These are phyloP conservation scores for Trichomonas vaginalis DNA, from an alignment of 208 protist genomes.

Conservation along the genomic window DNA sequence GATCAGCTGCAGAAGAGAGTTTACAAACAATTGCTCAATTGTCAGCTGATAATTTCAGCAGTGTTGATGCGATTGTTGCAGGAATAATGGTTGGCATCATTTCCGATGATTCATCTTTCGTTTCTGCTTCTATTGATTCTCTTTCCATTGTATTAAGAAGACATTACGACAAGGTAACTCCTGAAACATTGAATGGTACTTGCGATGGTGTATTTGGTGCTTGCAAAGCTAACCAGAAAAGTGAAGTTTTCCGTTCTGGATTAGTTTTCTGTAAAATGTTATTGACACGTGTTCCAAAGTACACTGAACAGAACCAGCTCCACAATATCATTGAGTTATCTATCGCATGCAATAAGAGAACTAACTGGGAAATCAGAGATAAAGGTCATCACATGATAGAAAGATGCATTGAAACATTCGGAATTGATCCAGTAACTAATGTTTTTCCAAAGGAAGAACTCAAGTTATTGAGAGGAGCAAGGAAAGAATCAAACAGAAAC, in stretches of 20 bases:
- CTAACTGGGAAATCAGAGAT: conserved; percentile 16
- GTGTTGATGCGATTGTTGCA: background rate
- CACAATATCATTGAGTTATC: background rate
- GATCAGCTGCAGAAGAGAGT: background rate
- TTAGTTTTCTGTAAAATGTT: background rate
- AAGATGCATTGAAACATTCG: background rate
- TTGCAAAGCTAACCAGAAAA: background rate
- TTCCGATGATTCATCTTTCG: background rate
- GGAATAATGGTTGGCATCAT: background rate
- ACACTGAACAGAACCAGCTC: background rate
- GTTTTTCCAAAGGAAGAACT: background rate
- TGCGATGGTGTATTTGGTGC: background rate
- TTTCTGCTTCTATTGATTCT: background rate
- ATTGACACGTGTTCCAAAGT: background rate
- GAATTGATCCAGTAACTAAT: background rate
- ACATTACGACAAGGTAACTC: background rate
- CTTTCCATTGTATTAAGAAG: background rate
- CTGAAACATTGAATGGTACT: background rate
- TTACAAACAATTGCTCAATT: background rate
- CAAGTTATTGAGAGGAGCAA: background rate
- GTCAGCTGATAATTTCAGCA: background rate
- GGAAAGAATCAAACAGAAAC: background rate
- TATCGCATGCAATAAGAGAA: background rate
- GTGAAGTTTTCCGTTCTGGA: background rate
- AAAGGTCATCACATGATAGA: background rate